Evolutionary conservation across 768 basidiomycete genomes (phyloP).

Genomic region (Clathrus columnatus): DNA sequence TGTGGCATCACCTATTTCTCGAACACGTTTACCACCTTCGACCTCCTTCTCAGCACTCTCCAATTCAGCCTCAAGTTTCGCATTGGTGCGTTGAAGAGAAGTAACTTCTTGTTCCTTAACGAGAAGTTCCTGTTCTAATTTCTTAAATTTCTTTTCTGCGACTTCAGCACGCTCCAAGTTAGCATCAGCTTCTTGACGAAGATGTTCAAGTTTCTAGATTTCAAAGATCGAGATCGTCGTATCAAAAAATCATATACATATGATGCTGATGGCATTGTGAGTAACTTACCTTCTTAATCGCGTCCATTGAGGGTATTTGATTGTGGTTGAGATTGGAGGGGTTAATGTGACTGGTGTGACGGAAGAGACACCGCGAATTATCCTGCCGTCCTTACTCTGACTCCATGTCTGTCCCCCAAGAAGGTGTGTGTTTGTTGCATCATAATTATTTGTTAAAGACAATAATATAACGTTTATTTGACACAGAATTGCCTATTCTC

Average conservation of each 20-base stretch:
- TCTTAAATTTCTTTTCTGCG: conserved; percentile 80
- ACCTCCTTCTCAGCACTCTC: conserved; percentile 66
- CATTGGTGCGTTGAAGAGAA: conserved; percentile 67
- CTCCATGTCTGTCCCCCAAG: conserved; percentile 63
- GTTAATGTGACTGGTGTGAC: conserved; percentile 10
- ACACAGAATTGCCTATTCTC: conserved; percentile 81
- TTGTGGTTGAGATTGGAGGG: neutral
- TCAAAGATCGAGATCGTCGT: neutral
- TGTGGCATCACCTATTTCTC: conserved; percentile 59
- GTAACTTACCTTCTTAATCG: conserved; percentile 40
- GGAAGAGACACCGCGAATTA: conserved; percentile 28
- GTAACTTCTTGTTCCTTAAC: conserved; percentile 79
- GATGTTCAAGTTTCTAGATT: conserved; percentile 58
- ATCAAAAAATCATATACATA: neutral
- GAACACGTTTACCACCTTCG: conserved; percentile 50
- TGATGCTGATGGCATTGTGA: too few species aligned
- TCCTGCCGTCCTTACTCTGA: conserved; percentile 21
- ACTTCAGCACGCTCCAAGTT: conserved; percentile 77
- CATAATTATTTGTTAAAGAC: conserved; percentile 14
- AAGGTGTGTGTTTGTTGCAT: conserved; percentile 42
- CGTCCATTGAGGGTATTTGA: conserved; percentile 24
- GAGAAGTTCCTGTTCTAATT: conserved; percentile 60
- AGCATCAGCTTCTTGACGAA: conserved; percentile 79
- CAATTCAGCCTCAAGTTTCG: conserved; percentile 54
- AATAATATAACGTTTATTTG: conserved; percentile 19